Evolutionary conservation across 306 rosid genomes (phyloP).

Genomic region (Vigna hirtella): DNA sequence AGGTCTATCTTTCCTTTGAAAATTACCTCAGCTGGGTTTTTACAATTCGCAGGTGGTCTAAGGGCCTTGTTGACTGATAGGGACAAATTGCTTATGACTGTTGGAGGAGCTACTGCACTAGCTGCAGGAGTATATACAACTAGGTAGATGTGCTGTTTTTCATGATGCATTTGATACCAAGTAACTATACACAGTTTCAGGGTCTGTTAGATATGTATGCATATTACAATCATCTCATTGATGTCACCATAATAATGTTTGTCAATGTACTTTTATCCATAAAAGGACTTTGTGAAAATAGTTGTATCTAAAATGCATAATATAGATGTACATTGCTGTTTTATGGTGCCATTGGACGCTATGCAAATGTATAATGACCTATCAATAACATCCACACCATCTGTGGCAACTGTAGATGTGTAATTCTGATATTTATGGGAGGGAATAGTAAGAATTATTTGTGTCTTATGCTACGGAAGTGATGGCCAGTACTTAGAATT

Average conservation of each 20-base stretch:
- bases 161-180: slow-evolving; percentile 20
- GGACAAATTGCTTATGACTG: slow-evolving; percentile 87
- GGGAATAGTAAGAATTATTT: slow-evolving; percentile 14
- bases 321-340: neutral
- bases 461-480: neutral
- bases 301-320: slow-evolving; percentile 29
- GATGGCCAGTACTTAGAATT: slow-evolving; percentile 18
- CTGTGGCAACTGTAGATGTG: neutral
- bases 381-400: neutral
- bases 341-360: slow-evolving; percentile 27
- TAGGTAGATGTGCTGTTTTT: slow-evolving; percentile 61
- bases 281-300: neutral
- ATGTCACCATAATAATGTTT: neutral
- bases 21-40: slow-evolving; percentile 30
- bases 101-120: slow-evolving; percentile 98
- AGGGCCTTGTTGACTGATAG: slow-evolving; percentile 86
- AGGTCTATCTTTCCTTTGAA: slow-evolving; percentile 14
- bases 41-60: slow-evolving; percentile 80
- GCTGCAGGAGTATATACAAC: slow-evolving; percentile 99
- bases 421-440: neutral
- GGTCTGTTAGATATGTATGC: slow-evolving; percentile 19
- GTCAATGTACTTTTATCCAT: neutral
- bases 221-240: slow-evolving; percentile 8
- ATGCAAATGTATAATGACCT: slow-evolving; percentile 5
- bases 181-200: slow-evolving; percentile 27